Percentiles rank a stretch among this genome's conserved stretches.
phyloP scores from a whole-genome alignment of 2,329 filamentous ascomycete genomes.

The Talaromyces sp. region DNA sequence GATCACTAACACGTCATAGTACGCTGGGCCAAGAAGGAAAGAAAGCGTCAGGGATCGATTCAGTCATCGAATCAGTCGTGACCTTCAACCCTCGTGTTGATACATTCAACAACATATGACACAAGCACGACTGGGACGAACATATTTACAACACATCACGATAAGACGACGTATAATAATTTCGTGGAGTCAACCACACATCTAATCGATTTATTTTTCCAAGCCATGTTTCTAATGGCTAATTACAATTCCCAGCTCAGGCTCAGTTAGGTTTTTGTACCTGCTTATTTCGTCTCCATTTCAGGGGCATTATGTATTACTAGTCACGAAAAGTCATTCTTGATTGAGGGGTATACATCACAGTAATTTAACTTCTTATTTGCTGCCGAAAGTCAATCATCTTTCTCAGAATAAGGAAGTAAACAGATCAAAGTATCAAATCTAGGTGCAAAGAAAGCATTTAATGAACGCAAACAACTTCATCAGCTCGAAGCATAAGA shows the following conservation, averaged over 20 bases:
- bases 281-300: background rate
- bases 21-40: constrained; percentile 68
- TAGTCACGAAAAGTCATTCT: background rate
- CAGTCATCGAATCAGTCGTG: constrained; percentile 7
- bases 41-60: constrained; percentile 54
- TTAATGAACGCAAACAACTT: background rate
- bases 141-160: background rate
- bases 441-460: background rate
- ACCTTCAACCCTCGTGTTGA: background rate
- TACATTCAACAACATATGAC: background rate
- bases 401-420: background rate
- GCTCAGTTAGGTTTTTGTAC: background rate
- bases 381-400: background rate
- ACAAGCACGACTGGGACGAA: background rate
- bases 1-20: constrained; percentile 34
- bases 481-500: background rate
- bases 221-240: background rate
- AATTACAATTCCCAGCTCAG: background rate
- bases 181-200: background rate
- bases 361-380: background rate
- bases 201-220: background rate
- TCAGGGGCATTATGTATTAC: background rate
- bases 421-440: background rate
- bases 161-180: background rate
- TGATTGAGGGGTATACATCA: background rate